Conservation (phyloP, 2,329 filamentous ascomycete species). For the Pochonia chlamydosporia region DNA sequence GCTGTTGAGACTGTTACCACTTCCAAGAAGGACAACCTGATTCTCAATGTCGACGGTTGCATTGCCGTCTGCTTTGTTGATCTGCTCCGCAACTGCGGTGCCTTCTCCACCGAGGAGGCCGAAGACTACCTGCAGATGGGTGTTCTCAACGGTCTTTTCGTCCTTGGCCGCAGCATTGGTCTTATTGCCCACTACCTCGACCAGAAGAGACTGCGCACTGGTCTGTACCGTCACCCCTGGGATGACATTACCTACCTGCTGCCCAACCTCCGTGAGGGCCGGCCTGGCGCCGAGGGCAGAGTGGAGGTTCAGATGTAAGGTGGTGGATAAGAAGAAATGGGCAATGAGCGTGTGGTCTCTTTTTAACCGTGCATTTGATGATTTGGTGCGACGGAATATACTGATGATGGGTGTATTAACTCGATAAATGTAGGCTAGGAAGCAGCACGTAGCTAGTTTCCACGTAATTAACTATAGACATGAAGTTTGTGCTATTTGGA, state of each 20-base stretch:
- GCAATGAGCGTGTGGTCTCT: constrained; percentile 19
- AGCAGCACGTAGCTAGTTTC: constrained; percentile 14
- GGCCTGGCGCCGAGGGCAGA: constrained; percentile 73
- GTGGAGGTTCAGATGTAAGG: constrained; percentile 78
- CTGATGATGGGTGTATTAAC: constrained; percentile 4
- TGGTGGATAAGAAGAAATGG: constrained; percentile 3
- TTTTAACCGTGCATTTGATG: constrained; percentile 26
- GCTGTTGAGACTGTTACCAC: constrained; percentile 97
- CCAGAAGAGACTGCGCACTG: constrained; percentile 98
- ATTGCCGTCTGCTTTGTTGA: constrained; percentile 99
- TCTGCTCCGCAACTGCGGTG: constrained; percentile 93
- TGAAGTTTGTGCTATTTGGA: constrained; percentile 9
- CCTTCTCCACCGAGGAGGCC: constrained; percentile 91
- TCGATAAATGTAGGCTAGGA: constrained; percentile 30
- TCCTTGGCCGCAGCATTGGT: constrained; percentile 94
- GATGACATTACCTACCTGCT: constrained; percentile 96
- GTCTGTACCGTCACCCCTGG: constrained; percentile 98
- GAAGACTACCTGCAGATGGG: constrained; percentile 99
- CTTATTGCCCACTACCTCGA: constrained; percentile 99
- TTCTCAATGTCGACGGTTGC: constrained; percentile 97
- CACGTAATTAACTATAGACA: constrained; percentile 23
- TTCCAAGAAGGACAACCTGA: constrained; percentile 99
- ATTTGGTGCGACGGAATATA: constrained; percentile 19
- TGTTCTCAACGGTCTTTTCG: constrained; percentile 98
- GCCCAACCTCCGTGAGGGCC: constrained; percentile 67